These are phyloP conservation scores for Ophiostoma sp. DNA, from an alignment of 2,329 filamentous ascomycete genomes.

Conservation along the genomic window DNA sequence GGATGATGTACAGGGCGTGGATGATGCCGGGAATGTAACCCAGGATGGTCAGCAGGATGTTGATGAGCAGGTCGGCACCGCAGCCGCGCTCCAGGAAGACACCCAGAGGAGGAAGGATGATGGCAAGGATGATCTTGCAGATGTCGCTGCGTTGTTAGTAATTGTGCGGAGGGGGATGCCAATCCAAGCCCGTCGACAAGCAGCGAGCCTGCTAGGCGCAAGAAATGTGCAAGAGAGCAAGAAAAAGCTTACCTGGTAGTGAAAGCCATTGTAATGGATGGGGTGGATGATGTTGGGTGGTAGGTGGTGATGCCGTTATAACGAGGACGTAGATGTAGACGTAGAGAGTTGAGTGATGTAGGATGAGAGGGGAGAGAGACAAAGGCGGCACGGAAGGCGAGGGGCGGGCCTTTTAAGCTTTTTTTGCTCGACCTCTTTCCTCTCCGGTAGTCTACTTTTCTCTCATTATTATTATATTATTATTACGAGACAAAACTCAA, in stretches of 20 bases:
- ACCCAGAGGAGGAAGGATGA: constrained; percentile 83
- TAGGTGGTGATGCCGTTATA: not conserved
- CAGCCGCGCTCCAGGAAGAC: constrained; percentile 94
- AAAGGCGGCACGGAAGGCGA: not conserved
- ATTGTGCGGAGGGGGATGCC: no score
- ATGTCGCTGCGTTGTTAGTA: constrained; percentile 42
- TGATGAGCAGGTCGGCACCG: constrained; percentile 82
- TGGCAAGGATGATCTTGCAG: constrained; percentile 72
- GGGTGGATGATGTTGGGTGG: not conserved
- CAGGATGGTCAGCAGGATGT: constrained; percentile 79
- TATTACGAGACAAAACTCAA: not conserved
- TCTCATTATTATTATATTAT: not conserved
- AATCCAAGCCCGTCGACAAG: not conserved
- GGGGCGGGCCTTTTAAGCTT: constrained; percentile 16
- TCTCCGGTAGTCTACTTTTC: not conserved
- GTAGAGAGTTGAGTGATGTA: not conserved
- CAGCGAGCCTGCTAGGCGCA: no score
- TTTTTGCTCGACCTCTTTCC: constrained; percentile 5
- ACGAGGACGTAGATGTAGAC: not conserved
- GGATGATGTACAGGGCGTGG: constrained; percentile 88
- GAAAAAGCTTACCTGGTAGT: constrained; percentile 49
- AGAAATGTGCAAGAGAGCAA: not conserved
- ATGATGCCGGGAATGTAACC: constrained; percentile 75
- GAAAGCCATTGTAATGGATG: constrained; percentile 49
- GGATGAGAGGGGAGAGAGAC: not conserved